Evolutionary conservation across 768 basidiomycete genomes (phyloP).

Genomic region (Gelatoporia subvermispora): DNA sequence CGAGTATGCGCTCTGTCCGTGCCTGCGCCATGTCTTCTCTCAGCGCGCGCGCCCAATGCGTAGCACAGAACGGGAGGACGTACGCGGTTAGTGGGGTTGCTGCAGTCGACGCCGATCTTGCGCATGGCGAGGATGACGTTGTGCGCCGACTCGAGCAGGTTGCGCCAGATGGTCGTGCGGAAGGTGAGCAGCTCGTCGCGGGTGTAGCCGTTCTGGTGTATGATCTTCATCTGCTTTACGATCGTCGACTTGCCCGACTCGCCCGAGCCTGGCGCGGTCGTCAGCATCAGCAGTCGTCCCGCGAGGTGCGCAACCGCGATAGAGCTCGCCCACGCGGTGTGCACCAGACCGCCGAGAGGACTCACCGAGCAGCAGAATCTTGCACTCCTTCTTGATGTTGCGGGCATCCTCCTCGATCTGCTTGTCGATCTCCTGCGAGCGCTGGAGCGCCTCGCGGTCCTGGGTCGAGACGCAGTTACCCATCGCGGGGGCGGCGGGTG

Average conservation of each 20-base stretch:
- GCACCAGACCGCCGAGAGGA: neutral
- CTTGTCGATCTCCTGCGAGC: slow-evolving; percentile 74
- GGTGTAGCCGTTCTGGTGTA: slow-evolving; percentile 89
- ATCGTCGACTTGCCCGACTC: slow-evolving; percentile 95
- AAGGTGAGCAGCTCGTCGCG: slow-evolving; percentile 71
- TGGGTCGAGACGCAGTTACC: slow-evolving; percentile 62
- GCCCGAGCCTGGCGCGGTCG: slow-evolving; percentile 66
- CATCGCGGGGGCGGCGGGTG: slow-evolving; percentile 34
- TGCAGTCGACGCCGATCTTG: slow-evolving; percentile 78
- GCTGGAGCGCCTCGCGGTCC: slow-evolving; percentile 54
- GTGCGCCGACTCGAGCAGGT: slow-evolving; percentile 86
- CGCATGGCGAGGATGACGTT: slow-evolving; percentile 82
- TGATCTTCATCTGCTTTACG: slow-evolving; percentile 99
- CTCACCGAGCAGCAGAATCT: slow-evolving; percentile 88
- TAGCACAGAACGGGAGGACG: slow-evolving; percentile 19
- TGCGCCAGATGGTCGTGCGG: slow-evolving; percentile 75
- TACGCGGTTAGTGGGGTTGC: slow-evolving; percentile 59
- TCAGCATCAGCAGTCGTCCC: neutral
- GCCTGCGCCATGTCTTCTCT: slow-evolving; percentile 16
- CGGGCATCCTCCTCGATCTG: slow-evolving; percentile 82
- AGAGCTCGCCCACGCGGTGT: neutral
- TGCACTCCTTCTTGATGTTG: slow-evolving; percentile 82
- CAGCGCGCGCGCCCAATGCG: slow-evolving; percentile 7
- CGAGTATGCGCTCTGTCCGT: slow-evolving; percentile 58
- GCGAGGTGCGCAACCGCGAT: neutral